These are phyloP conservation scores for Leccinum subgranulosum DNA, from an alignment of 768 basidiomycete species.

Conservation along the genomic window DNA sequence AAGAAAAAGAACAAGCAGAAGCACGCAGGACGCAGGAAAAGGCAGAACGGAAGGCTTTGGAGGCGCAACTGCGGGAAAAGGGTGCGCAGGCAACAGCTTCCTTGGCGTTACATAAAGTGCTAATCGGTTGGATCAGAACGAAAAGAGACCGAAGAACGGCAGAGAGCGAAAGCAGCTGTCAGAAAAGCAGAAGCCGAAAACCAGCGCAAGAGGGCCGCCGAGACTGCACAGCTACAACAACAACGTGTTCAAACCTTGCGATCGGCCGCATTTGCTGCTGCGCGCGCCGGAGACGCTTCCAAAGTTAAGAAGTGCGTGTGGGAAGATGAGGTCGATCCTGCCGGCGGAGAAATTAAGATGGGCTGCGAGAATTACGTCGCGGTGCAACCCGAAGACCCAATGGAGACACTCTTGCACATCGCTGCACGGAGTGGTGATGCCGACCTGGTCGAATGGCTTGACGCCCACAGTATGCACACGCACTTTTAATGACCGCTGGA, in stretches of 20 bases:
- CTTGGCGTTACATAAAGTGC: conserved; percentile 4
- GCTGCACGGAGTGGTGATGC: conserved; percentile 52
- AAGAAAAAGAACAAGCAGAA: conserved; percentile 55
- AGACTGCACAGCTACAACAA: conserved; percentile 44
- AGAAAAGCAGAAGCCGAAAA: conserved; percentile 57
- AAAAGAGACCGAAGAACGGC: conserved; percentile 53
- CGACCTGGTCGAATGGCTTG: conserved; percentile 64
- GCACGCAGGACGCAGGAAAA: conserved; percentile 46
- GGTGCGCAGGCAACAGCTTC: conserved; percentile 33
- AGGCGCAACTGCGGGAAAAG: conserved; percentile 46
- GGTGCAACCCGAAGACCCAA: conserved; percentile 45
- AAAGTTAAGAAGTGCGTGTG: conserved; percentile 63
- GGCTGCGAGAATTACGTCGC: conserved; percentile 53
- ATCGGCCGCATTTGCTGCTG: conserved; percentile 63
- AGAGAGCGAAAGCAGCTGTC: conserved; percentile 48
- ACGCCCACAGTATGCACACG: conserved; percentile 58
- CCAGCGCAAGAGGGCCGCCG: conserved; percentile 44
- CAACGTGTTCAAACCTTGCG: conserved; percentile 53
- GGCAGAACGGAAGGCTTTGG: conserved; percentile 43
- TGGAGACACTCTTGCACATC: conserved; percentile 71
- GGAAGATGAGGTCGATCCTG: conserved; percentile 68
- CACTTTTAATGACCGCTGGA: conserved; percentile 22
- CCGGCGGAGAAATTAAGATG: conserved; percentile 63
- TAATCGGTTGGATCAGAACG: conserved; percentile 36
- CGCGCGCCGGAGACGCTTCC: conserved; percentile 49